A percentile compares a stretch with the other conserved stretches of the same genome.
These are phyloP conservation scores for Saccharomyces pastorianus DNA, from an alignment of 1,139 yeast genomes.

Conservation along the genomic window DNA sequence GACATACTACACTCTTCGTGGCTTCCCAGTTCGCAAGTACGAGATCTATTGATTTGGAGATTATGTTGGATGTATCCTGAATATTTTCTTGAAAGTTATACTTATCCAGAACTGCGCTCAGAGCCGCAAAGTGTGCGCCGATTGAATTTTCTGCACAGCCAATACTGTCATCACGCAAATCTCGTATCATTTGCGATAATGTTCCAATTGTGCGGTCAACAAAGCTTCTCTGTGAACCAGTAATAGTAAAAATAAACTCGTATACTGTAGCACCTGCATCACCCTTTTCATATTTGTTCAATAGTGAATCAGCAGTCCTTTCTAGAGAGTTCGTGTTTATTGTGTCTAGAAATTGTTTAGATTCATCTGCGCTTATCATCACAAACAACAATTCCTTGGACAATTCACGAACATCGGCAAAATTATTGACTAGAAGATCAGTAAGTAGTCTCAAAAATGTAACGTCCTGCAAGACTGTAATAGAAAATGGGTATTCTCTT, in stretches of 20 bases:
- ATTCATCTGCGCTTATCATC: conserved; percentile 32
- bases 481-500: conserved; percentile 35
- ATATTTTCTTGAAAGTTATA: conserved; percentile 19
- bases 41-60: conserved; percentile 17
- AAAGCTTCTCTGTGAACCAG: conserved; percentile 4
- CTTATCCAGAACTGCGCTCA: conserved; percentile 42
- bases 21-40: conserved; percentile 44
- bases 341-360: conserved; percentile 18
- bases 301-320: conserved; percentile 37
- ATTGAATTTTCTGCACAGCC: conserved; percentile 32
- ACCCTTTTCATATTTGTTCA: conserved; percentile 62
- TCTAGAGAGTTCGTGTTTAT: conserved; percentile 26
- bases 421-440: conserved; percentile 59
- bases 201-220: background rate
- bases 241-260: conserved; percentile 38
- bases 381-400: conserved; percentile 43
- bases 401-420: conserved; percentile 60
- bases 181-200: background rate
- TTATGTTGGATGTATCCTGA: conserved; percentile 7
- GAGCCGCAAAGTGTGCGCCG: conserved; percentile 61
- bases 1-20: conserved; percentile 49
- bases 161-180: background rate
- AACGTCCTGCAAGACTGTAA: conserved; percentile 36
- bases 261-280: conserved; percentile 75
- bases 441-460: conserved; percentile 42